A percentile compares a stretch with the other conserved stretches of the same genome.
These are phyloP conservation scores for Fragaria ananassa DNA, from an alignment of 306 rosid species.

Conservation along the genomic window DNA sequence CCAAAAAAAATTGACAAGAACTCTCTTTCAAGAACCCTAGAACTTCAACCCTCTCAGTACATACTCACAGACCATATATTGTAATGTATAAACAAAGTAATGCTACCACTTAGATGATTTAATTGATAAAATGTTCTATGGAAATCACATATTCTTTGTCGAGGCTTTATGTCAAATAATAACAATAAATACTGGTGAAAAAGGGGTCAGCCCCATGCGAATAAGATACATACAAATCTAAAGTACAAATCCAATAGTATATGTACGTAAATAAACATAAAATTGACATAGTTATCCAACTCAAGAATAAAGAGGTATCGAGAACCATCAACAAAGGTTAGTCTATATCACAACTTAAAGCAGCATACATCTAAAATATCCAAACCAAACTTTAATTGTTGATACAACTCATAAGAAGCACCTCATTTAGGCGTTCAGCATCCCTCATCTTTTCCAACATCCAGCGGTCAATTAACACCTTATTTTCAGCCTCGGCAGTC, in stretches of 20 bases:
- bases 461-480: slow-evolving; percentile 92
- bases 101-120: background rate
- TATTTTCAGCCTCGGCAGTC: slow-evolving; percentile 83
- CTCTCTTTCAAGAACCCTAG: background rate
- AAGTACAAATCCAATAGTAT: background rate
- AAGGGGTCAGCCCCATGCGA: background rate
- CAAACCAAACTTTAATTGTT: slow-evolving; percentile 11
- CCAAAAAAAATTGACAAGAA: background rate
- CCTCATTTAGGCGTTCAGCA: slow-evolving; percentile 99
- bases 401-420: slow-evolving; percentile 23
- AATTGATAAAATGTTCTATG: background rate
- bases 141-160: background rate
- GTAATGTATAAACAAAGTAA: background rate
- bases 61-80: background rate
- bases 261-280: background rate
- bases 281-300: background rate
- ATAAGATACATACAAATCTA: background rate
- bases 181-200: background rate
- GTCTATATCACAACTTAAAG: background rate
- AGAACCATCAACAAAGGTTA: background rate
- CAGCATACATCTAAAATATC: slow-evolving; percentile 11
- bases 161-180: background rate
- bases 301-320: background rate
- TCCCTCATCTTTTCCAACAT: slow-evolving; percentile 98
- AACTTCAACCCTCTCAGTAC: background rate